phyloP scores from a whole-genome alignment of 768 basidiomycete genomes.

The Cubamyces sp. region DNA sequence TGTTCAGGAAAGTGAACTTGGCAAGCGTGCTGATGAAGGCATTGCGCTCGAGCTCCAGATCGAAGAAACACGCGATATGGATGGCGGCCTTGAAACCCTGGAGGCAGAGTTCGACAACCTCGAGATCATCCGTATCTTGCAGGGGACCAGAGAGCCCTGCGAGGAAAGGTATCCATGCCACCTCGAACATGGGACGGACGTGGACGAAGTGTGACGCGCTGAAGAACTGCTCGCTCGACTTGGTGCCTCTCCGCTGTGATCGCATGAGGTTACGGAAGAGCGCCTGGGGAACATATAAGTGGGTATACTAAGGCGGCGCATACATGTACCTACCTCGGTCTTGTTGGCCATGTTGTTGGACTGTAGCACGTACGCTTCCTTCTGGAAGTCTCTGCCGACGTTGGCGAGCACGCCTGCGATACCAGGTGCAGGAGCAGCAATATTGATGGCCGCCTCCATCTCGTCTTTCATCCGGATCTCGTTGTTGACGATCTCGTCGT shows the following conservation, averaged over 20 bases:
- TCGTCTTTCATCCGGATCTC: slow-evolving; percentile 99
- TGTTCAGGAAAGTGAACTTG: slow-evolving; percentile 98
- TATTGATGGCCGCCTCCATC: slow-evolving; percentile 61
- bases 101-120: slow-evolving; percentile 87
- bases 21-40: slow-evolving; percentile 96
- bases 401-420: slow-evolving; percentile 82
- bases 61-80: slow-evolving; percentile 94
- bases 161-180: slow-evolving; percentile 98
- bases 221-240: slow-evolving; percentile 86
- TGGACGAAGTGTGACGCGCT: slow-evolving; percentile 96
- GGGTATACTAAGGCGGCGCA: not conserved
- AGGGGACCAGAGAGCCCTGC: slow-evolving; percentile 93
- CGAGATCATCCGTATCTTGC: slow-evolving; percentile 94
- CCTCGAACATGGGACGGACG: slow-evolving; percentile 98
- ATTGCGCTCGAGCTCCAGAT: slow-evolving; percentile 96
- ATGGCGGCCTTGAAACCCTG: slow-evolving; percentile 98
- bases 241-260: slow-evolving; percentile 84
- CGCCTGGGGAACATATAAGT: slow-evolving; percentile 51
- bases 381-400: slow-evolving; percentile 93
- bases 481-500: slow-evolving; percentile 87
- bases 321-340: slow-evolving; percentile 70
- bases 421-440: slow-evolving; percentile 60
- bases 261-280: slow-evolving; percentile 92
- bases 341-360: slow-evolving; percentile 96
- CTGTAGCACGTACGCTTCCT: slow-evolving; percentile 94